phyloP scores from a whole-genome alignment of 306 rosid genomes.

The Citrullus colocynthis region DNA sequence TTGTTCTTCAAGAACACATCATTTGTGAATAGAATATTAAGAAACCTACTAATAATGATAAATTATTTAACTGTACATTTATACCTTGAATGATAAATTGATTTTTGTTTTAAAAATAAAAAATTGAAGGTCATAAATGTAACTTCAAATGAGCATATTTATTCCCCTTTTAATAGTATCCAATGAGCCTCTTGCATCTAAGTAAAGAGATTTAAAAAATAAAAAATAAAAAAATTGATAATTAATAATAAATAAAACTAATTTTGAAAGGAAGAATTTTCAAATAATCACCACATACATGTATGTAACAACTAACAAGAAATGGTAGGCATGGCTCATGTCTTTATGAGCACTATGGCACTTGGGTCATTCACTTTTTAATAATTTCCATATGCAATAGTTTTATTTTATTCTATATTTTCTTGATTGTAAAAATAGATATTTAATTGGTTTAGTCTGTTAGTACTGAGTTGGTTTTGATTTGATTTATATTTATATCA shows the following conservation, averaged over 20 bases:
- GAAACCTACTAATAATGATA: no score
- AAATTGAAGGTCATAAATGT: neutral
- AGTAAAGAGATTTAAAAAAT: neutral
- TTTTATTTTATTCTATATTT: neutral
- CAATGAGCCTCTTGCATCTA: neutral
- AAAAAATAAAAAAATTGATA: no score
- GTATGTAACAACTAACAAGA: neutral
- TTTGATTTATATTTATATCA: neutral
- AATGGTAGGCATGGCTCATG: neutral
- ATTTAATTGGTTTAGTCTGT: neutral
- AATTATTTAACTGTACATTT: no score
- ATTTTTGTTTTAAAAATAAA: no score
- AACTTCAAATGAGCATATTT: no score
- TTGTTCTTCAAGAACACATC: no score
- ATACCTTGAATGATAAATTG: no score
- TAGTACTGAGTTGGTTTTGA: neutral
- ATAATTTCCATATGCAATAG: neutral
- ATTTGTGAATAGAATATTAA: no score
- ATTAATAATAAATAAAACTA: neutral
- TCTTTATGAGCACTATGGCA: no score
- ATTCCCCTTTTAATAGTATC: no score
- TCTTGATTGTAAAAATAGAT: neutral
- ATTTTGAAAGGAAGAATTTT: neutral
- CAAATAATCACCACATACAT: neutral
- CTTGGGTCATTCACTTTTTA: neutral